Conservation (phyloP, 768 basidiomycete species). For the Podaxis sp. region DNA sequence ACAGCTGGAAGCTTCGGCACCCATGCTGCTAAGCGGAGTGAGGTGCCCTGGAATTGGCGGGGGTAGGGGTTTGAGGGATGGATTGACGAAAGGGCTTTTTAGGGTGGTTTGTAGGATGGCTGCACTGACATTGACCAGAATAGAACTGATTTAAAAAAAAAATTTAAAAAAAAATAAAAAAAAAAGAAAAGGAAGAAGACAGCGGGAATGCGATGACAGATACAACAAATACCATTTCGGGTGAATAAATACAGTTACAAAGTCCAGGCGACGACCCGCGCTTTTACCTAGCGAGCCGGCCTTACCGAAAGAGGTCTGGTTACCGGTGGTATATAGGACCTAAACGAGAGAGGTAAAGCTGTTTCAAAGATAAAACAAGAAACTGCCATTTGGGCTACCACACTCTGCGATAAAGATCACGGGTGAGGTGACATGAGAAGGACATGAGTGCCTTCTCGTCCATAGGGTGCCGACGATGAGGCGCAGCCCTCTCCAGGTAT, state of each 20-base stretch:
- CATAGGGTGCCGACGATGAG: constrained; percentile 60
- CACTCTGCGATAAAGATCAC: neutral
- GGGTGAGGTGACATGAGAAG: constrained; percentile 29
- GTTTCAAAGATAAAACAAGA: neutral
- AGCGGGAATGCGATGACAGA: neutral
- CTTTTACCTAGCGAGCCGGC: neutral
- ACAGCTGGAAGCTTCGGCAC: too few species aligned
- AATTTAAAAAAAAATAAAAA: too few species aligned
- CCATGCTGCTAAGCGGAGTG: too few species aligned
- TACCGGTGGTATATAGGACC: neutral
- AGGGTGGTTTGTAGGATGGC: too few species aligned
- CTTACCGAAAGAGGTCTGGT: neutral
- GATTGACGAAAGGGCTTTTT: too few species aligned
- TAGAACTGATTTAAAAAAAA: too few species aligned
- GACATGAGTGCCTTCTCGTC: constrained; percentile 71
- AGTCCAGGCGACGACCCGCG: neutral
- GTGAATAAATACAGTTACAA: neutral
- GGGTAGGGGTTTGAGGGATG: too few species aligned
- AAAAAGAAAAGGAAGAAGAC: too few species aligned
- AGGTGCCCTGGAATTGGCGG: too few species aligned
- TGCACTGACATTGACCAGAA: too few species aligned
- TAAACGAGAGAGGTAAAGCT: neutral
- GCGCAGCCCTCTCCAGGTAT: constrained; percentile 56
- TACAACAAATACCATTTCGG: neutral
- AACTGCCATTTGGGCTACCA: neutral